Percentiles rank a stretch among this genome's conserved stretches.
Conservation (phyloP, 305 asterid genomes). For the Fraxinus latifolia region DNA sequence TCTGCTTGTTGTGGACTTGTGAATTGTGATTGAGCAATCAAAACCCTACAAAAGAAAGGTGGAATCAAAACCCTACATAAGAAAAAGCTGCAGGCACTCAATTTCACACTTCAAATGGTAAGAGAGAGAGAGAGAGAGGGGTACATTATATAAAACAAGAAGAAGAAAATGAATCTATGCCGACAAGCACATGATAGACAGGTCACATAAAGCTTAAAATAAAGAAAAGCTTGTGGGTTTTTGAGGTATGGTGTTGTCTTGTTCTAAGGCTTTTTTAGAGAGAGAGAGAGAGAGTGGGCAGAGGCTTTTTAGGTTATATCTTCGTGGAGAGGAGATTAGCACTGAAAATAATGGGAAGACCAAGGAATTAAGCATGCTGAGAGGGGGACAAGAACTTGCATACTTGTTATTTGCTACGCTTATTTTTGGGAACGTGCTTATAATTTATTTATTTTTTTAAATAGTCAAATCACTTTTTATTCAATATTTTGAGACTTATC, state of each 20-base stretch:
- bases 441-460: neutral
- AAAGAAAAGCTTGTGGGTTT: slow-evolving; percentile 47
- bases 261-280: slow-evolving; percentile 20
- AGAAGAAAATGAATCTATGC: slow-evolving; percentile 12
- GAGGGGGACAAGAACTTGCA: neutral
- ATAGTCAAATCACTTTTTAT: neutral
- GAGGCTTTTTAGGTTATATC: neutral
- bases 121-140: neutral
- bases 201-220: slow-evolving; percentile 42
- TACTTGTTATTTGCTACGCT: neutral
- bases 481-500: neutral
- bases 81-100: slow-evolving; percentile 25
- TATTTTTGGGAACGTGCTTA: neutral
- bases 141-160: slow-evolving; percentile 16
- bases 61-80: slow-evolving; percentile 19
- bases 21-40: slow-evolving; percentile 46
- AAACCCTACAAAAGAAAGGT: slow-evolving; percentile 1
- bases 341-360: slow-evolving; percentile 30
- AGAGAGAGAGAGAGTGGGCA: neutral
- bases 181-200: slow-evolving; percentile 62
- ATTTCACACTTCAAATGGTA: neutral
- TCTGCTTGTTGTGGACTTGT: neutral
- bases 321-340: slow-evolving; percentile 13
- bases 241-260: slow-evolving; percentile 56
- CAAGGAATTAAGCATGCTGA: neutral